Conservation (phyloP, 2,329 filamentous ascomycete species). For the Colletotrichum orbiculare region DNA sequence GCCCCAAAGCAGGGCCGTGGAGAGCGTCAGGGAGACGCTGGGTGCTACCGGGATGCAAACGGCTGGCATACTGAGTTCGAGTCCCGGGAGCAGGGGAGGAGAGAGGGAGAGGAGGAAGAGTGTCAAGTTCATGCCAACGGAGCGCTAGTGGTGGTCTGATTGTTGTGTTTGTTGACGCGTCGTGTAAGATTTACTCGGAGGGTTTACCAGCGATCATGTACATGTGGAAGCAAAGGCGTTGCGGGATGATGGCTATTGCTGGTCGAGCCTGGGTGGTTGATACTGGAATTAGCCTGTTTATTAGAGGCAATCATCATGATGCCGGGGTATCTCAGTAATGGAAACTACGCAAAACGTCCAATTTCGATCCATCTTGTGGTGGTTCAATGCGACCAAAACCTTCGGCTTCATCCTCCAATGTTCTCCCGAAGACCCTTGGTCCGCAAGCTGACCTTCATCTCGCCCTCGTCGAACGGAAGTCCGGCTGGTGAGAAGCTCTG, state of each 20-base stretch:
- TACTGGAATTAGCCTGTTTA: conserved; percentile 16
- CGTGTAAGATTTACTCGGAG: neutral
- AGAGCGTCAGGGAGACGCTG: conserved; percentile 66
- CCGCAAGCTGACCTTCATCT: conserved; percentile 61
- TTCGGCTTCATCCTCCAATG: conserved; percentile 31
- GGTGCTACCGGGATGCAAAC: conserved; percentile 41
- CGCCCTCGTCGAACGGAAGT: conserved; percentile 59
- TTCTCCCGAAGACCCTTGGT: conserved; percentile 68
- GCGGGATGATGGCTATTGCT: neutral
- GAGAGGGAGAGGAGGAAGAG: conserved; percentile 71
- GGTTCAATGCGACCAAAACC: neutral
- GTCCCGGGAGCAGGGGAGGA: conserved; percentile 53
- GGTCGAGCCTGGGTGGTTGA: neutral
- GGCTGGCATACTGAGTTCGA: conserved; percentile 58
- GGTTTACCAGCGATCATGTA: neutral
- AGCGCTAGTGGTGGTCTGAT: conserved; percentile 38
- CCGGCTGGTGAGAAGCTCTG: conserved; percentile 36
- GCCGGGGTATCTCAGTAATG: conserved; percentile 34
- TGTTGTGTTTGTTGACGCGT: neutral
- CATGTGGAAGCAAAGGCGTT: neutral
- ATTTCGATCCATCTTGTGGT: neutral
- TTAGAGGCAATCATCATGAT: conserved; percentile 5
- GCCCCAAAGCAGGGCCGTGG: conserved; percentile 69
- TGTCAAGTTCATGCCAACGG: conserved; percentile 68
- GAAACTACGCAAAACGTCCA: conserved; percentile 22